Evolutionary conservation across 2,329 filamentous ascomycete genomes (phyloP), one percentile per base, ranked within the genome.

Genomic region (Monosporascus ibericus): DNA sequence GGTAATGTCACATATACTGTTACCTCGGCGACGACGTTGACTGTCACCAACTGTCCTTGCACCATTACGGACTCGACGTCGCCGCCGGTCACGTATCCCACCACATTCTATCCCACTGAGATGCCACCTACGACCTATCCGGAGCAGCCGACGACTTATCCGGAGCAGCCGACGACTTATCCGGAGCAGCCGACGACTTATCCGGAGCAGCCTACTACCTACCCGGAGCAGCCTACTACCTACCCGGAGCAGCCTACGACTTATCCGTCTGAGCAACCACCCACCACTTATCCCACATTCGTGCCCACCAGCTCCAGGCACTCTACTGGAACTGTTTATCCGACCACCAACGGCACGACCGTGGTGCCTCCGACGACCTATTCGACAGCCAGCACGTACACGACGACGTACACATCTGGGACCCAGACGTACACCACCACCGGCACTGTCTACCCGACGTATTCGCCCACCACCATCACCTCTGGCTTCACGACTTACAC

Each of bases 21-120:
- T 54, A 74, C 70, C 20, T 56, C 64, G 55, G 64, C 68, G 27
- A 73, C 70, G 36, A 74, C 70, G 42, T 49, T 78, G 52, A 77
- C 75, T 57, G 65, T 78, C 58, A 75, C 71, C 50, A 73, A 76
- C 68, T 78, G 75, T 59, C 75, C 75, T 50, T 77, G 74, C 62
- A 74, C 72, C 37, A 57, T 76, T 49, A 72, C 68, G 49, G 63
- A 70, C 53, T 60, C 62, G 48, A 46, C 42, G 7, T 56, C 59
- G 44, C 66, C 68, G 22, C 59, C 65, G 18, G 2, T 14, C 1
- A 63, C 65, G 7, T 55, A 67, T 51, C 66, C 63, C 44, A 63
- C 60, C 18, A 66, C 63, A 34, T 60, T 5, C 27, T 30, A 30
- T 30, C 27, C 27, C 3, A 3, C 27, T 53, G 46, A 58, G 60